These are phyloP conservation scores for Silene uniflora DNA, from an alignment of 148 eudicot species.

Conservation along the genomic window DNA sequence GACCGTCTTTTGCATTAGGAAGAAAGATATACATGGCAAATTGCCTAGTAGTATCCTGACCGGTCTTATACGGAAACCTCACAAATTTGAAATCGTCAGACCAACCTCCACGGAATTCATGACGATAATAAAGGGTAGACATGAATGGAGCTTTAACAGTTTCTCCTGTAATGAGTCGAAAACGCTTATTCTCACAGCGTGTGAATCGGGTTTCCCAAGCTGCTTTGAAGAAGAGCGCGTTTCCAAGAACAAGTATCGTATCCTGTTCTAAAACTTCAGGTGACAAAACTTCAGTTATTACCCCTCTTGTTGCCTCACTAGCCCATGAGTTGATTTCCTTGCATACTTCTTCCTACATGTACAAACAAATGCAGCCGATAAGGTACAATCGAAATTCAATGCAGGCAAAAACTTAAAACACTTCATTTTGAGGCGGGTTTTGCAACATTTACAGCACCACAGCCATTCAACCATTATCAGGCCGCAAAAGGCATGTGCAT, in stretches of 20 bases:
- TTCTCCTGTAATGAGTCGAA: conserved; percentile 13
- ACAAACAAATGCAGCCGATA: not conserved
- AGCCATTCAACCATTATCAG: no score
- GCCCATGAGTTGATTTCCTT: conserved; percentile 20
- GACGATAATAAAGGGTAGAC: no score
- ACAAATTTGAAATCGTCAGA: no score
- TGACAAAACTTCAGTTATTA: not conserved
- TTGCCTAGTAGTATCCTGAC: conserved; percentile 10
- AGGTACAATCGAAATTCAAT: not conserved
- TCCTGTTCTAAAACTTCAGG: not conserved
- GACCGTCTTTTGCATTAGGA: conserved; percentile 12
- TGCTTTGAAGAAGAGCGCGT: conserved; percentile 24
- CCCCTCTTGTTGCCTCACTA: conserved; percentile 12
- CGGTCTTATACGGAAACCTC: not conserved
- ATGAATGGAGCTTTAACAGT: conserved; percentile 9
- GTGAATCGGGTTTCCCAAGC: not conserved
- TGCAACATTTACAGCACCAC: no score
- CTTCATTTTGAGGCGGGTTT: no score
- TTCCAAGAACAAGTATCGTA: conserved; percentile 20
- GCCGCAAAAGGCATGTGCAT: no score
- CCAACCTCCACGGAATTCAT: no score
- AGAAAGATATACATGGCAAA: conserved; percentile 26
- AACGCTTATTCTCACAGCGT: not conserved
- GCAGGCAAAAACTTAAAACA: not conserved
- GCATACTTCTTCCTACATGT: conserved; percentile 12